Percentiles rank a stretch among this genome's conserved stretches.
Evolutionary conservation across 352 stramenopile genomes (phyloP).

Genomic region (Pythium rishiriense): DNA sequence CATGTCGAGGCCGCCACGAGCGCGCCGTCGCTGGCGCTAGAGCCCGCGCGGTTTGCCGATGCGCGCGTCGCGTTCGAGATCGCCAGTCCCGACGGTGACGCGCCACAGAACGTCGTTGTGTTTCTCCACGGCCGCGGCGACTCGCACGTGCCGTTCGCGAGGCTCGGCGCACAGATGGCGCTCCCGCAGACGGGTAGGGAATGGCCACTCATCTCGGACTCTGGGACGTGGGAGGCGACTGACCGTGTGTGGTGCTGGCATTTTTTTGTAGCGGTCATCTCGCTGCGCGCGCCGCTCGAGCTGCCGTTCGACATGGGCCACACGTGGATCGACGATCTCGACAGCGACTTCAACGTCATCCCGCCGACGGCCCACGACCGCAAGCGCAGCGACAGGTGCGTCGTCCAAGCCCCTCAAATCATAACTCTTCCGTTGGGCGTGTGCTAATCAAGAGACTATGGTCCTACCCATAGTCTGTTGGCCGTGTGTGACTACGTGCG

Average conservation of each 20-base stretch:
- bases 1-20: not conserved
- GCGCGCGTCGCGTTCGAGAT: slow-evolving; percentile 29
- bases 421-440: not conserved
- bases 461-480: slow-evolving; percentile 33
- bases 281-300: slow-evolving; percentile 51
- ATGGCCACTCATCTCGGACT: not conserved
- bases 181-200: slow-evolving; percentile 64
- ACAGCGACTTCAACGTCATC: slow-evolving; percentile 51
- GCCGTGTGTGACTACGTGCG: slow-evolving; percentile 38
- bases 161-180: slow-evolving; percentile 51
- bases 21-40: slow-evolving; percentile 15
- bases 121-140: slow-evolving; percentile 67
- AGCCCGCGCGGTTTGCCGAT: slow-evolving; percentile 11
- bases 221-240: no score
- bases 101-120: slow-evolving; percentile 57
- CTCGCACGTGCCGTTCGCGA: slow-evolving; percentile 51
- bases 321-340: slow-evolving; percentile 60
- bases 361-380: slow-evolving; percentile 34
- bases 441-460: not conserved
- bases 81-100: slow-evolving; percentile 6
- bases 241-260: no score
- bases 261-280: slow-evolving; percentile 29
- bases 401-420: no score
- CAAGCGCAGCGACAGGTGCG: slow-evolving; percentile 46
- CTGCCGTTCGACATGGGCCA: slow-evolving; percentile 57